Evolutionary conservation across 768 basidiomycete species (phyloP), one percentile per base, ranked within the genome.

Genomic region (Leccinum barrowsii): DNA sequence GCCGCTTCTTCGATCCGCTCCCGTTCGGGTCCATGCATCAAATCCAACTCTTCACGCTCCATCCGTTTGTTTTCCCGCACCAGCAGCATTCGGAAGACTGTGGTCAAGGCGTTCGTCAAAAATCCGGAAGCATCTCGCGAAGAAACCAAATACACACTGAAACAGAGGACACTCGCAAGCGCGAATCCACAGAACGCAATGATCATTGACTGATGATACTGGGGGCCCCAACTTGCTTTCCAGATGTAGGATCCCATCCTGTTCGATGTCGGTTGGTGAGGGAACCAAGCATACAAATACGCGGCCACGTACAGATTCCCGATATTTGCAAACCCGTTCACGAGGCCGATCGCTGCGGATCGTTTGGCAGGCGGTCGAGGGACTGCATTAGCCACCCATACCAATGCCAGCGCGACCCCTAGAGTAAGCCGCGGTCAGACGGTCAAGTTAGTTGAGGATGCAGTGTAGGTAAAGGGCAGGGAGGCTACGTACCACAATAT

Each of bases 211-310:
- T 75, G 82, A 55, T 84, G 84, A 59, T 87, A 88, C 57, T 77
- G 63, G 0, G 85, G 86, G 3, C 82, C 76, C 85, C 85, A 88
- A 19, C 73, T 68, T 4, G 80, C 65, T 63, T 82, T 81, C 86
- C 85, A 88, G 0, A 80, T 79, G 61, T 81, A 86, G 0, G 85
- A 84, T 10, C 84, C 82, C 66, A 84, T 84, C 3, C 85, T 86
- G 28, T 55, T 4, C 42, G 13, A 30, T 5, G 17, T n/a, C 15
- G 48, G 7, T 24, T 19, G 4, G 46, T 48, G 7, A 52, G 26
- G 50, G 3, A 35, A 15, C 12, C 32, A 8, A 13, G 8, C 7
- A 21, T n/a, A 40, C 17, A 6, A 28, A 30, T 24, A 28, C 44
- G 7, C 12, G 32, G 44, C 46, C 7, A 74, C 81, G 19, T 69